A percentile compares a stretch with the other conserved stretches of the same genome.
These are phyloP conservation scores for Amauroascus niger DNA, from an alignment of 2,329 filamentous ascomycete species.

Conservation along the genomic window DNA sequence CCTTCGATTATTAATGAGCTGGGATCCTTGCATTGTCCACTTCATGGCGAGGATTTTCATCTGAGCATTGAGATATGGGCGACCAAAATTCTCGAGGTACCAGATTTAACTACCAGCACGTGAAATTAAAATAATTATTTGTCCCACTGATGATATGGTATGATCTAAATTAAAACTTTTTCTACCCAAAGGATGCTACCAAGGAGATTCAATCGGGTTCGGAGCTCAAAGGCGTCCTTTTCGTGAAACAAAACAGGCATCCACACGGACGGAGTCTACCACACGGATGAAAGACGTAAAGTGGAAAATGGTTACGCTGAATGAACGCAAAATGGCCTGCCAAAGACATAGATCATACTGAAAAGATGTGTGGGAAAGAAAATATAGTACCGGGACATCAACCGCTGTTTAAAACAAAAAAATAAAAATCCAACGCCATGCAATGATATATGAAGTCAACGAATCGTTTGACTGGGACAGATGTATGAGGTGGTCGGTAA, in stretches of 20 bases:
- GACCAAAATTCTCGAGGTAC: too few relatives aligned
- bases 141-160: neutral
- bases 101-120: too few relatives aligned
- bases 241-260: neutral
- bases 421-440: constrained; percentile 6
- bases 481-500: neutral
- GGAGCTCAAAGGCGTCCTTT: neutral
- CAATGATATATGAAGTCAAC: constrained; percentile 5
- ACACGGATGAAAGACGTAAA: neutral
- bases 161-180: neutral
- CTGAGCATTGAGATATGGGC: too few relatives aligned
- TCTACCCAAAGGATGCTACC: neutral
- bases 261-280: neutral
- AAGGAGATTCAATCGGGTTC: neutral
- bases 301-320: neutral
- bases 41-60: too few relatives aligned
- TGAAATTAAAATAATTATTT: neutral
- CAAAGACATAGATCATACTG: neutral
- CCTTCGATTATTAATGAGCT: too few relatives aligned
- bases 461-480: neutral
- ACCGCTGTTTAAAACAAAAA: neutral
- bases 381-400: neutral
- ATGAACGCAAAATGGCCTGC: neutral
- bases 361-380: neutral
- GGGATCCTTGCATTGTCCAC: too few relatives aligned